phyloP scores from a whole-genome alignment of 2,329 filamentous ascomycete species.

The Balansia obtecta region DNA sequence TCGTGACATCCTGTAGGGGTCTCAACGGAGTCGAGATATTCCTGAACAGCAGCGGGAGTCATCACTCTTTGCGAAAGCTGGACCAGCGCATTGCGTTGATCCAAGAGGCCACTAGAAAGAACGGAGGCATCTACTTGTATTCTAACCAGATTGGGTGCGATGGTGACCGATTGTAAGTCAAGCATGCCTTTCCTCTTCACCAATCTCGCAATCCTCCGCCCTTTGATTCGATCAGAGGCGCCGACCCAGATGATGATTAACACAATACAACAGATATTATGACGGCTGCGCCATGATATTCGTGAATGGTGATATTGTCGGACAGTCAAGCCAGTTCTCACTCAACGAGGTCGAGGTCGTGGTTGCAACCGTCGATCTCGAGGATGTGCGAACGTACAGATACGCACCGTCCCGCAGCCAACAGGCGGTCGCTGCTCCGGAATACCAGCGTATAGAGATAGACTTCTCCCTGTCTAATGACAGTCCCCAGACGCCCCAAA shows the following conservation, averaged over 20 bases:
- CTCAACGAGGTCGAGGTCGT: conserved; percentile 43
- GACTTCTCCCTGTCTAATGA: conserved; percentile 4
- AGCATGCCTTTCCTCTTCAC: neutral
- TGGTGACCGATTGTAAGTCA: neutral
- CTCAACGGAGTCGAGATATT: conserved; percentile 7
- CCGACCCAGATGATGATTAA: neutral
- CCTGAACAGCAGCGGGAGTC: conserved; percentile 6
- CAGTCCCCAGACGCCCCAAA: conserved; percentile 18
- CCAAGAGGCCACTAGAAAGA: conserved; percentile 4
- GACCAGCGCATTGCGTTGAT: conserved; percentile 5
- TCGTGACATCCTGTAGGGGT: neutral
- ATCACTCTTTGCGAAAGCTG: conserved; percentile 5
- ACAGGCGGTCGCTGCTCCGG: conserved; percentile 7
- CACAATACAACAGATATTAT: neutral
- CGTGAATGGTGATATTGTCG: conserved; percentile 49
- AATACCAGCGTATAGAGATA: conserved; percentile 10
- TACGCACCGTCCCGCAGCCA: conserved; percentile 5
- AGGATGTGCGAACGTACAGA: conserved; percentile 42
- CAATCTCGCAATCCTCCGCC: no score
- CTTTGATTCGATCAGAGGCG: neutral
- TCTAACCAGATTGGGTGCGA: conserved; percentile 4
- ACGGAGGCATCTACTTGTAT: conserved; percentile 5
- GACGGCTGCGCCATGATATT: conserved; percentile 40
- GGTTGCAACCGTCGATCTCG: conserved; percentile 54
- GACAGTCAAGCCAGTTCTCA: conserved; percentile 51